phyloP scores from a whole-genome alignment of 2,329 filamentous ascomycete genomes.

The Rutstroemia sp. region DNA sequence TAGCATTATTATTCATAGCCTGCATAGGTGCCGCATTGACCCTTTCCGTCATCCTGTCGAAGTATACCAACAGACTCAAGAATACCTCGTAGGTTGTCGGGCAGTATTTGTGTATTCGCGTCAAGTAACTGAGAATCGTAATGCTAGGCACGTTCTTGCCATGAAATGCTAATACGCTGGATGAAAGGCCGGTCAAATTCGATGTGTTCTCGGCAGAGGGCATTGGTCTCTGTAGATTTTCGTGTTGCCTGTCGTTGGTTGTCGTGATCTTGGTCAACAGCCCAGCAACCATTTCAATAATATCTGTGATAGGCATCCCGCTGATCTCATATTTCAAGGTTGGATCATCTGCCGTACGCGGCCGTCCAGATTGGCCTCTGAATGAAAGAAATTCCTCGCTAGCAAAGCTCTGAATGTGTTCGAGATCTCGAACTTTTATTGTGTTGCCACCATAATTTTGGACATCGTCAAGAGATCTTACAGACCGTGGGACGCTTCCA shows the following conservation, averaged over 20 bases:
- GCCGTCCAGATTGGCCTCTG: constrained; percentile 43
- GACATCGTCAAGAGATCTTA: constrained; percentile 31
- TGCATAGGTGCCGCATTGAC: constrained; percentile 77
- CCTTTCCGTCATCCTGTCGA: constrained; percentile 96
- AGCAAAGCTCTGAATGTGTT: constrained; percentile 85
- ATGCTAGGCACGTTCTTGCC: constrained; percentile 97
- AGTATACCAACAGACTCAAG: constrained; percentile 89
- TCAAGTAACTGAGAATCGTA: constrained; percentile 91
- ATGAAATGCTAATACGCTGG: constrained; percentile 84
- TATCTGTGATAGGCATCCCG: constrained; percentile 91
- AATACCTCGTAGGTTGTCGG: constrained; percentile 98
- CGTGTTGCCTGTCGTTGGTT: constrained; percentile 91
- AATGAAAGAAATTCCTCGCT: constrained; percentile 62
- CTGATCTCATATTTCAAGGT: constrained; percentile 78
- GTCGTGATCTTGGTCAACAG: constrained; percentile 94
- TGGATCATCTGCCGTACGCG: constrained; percentile 44
- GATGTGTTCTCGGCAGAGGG: constrained; percentile 46
- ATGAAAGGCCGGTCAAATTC: constrained; percentile 56
- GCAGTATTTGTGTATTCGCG: constrained; percentile 96
- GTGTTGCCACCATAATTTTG: constrained; percentile 34
- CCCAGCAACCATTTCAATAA: constrained; percentile 98
- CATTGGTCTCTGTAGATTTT: constrained; percentile 73
- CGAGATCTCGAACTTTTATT: constrained; percentile 80
- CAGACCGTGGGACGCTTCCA: constrained; percentile 19
- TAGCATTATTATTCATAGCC: constrained; percentile 43